phyloP scores from a whole-genome alignment of 352 stramenopile species.

The Globisporangium carolinianum region DNA sequence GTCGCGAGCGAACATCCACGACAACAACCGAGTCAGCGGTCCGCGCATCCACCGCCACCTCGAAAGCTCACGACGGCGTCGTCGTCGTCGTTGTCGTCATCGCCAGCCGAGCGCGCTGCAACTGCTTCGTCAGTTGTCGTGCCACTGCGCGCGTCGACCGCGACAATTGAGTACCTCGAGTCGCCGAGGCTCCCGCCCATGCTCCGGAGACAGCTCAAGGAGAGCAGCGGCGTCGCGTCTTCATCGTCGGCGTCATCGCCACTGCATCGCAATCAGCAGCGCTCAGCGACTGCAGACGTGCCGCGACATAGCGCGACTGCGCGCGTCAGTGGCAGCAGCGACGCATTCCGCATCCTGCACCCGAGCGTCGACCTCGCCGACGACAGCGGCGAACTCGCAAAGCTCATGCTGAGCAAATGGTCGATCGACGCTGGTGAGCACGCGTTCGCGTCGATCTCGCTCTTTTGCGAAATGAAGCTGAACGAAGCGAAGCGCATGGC shows the following conservation, averaged over 20 bases:
- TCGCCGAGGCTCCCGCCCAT: slow-evolving; percentile 28
- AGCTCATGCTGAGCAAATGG: slow-evolving; percentile 61
- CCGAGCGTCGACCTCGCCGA: slow-evolving; percentile 48
- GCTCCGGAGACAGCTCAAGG: slow-evolving; percentile 18
- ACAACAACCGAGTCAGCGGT: slow-evolving; percentile 2
- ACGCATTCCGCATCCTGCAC: slow-evolving; percentile 52
- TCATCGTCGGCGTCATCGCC: background rate
- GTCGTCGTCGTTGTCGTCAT: background rate
- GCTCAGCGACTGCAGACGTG: slow-evolving; percentile 5
- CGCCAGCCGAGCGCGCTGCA: background rate
- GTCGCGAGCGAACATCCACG: background rate
- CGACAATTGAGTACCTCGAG: slow-evolving; percentile 28
- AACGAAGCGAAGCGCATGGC: slow-evolving; percentile 72
- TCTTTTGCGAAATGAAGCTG: slow-evolving; percentile 79
- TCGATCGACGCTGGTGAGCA: slow-evolving; percentile 47
- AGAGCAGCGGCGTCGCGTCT: background rate
- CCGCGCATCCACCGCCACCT: slow-evolving; percentile 1
- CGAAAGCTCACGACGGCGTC: background rate
- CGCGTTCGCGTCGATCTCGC: slow-evolving; percentile 50
- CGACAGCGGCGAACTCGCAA: slow-evolving; percentile 47
- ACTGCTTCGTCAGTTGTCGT: slow-evolving; percentile 5
- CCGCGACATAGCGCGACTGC: too few species aligned
- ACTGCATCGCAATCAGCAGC: background rate
- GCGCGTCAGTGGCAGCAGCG: slow-evolving; percentile 5
- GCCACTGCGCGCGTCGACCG: slow-evolving; percentile 21